Percentiles rank a stretch among this genome's conserved stretches.
These are phyloP conservation scores for Colletotrichum sp. DNA, from an alignment of 2,329 filamentous ascomycete species.

Conservation along the genomic window DNA sequence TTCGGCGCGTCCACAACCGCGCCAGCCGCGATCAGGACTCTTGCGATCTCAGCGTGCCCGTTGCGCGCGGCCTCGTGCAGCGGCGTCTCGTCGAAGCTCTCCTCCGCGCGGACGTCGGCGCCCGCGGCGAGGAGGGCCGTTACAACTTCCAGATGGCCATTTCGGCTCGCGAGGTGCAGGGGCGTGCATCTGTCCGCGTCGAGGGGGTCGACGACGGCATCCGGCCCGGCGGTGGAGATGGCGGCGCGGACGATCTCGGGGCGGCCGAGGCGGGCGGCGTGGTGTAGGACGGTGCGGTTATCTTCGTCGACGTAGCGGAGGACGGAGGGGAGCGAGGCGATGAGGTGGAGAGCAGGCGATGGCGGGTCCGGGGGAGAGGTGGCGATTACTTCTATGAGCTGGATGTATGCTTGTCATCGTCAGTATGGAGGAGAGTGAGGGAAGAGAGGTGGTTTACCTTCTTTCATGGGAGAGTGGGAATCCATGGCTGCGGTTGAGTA, in stretches of 20 bases:
- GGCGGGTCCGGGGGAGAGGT: neutral
- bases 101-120: slow-evolving; percentile 19
- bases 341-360: slow-evolving; percentile 13
- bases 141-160: slow-evolving; percentile 20
- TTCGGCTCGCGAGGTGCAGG: slow-evolving; percentile 18
- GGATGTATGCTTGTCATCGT: slow-evolving; percentile 11
- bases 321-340: slow-evolving; percentile 20
- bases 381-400: slow-evolving; percentile 20
- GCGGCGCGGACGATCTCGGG: slow-evolving; percentile 9
- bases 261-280: slow-evolving; percentile 19
- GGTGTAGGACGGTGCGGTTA: slow-evolving; percentile 17
- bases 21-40: slow-evolving; percentile 11
- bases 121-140: slow-evolving; percentile 8
- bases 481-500: neutral
- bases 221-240: neutral
- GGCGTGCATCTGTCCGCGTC: slow-evolving; percentile 19
- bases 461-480: slow-evolving; percentile 23
- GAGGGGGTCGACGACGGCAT: slow-evolving; percentile 15
- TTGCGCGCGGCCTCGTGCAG: slow-evolving; percentile 17
- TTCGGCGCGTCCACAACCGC: slow-evolving; percentile 21
- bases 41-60: slow-evolving; percentile 10
- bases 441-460: neutral
- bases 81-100: slow-evolving; percentile 19
- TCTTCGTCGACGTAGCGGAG: slow-evolving; percentile 17
- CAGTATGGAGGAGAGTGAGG: neutral